These are phyloP conservation scores for Elsinoe batatas DNA, from an alignment of 2,329 filamentous ascomycete species.

Conservation along the genomic window DNA sequence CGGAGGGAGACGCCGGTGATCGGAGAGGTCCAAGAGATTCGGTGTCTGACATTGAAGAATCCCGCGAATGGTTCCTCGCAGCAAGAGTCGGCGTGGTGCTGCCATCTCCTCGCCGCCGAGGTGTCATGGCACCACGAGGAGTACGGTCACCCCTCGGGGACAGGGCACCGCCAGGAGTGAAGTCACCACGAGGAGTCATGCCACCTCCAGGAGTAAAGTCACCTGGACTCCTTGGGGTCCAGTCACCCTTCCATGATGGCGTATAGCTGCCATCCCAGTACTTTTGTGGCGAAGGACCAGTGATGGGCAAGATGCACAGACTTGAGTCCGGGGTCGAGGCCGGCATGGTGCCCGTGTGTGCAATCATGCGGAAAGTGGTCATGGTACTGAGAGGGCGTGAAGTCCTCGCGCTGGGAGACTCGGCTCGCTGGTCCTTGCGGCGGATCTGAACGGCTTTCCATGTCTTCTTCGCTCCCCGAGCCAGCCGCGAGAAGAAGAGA, in stretches of 20 bases:
- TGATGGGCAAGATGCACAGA: slow-evolving; percentile 12
- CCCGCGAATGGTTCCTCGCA: neutral
- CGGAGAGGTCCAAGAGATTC: slow-evolving; percentile 7
- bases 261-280: slow-evolving; percentile 13
- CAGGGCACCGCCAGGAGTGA: neutral
- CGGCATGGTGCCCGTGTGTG: slow-evolving; percentile 11
- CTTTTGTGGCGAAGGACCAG: slow-evolving; percentile 11
- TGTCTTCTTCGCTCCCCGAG: slow-evolving; percentile 3
- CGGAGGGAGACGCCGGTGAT: neutral
- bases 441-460: slow-evolving; percentile 5
- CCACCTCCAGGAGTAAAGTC: slow-evolving; percentile 11
- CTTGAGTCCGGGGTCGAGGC: slow-evolving; percentile 8
- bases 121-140: slow-evolving; percentile 6
- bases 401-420: neutral
- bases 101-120: neutral
- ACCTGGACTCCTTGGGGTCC: slow-evolving; percentile 10
- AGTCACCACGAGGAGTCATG: slow-evolving; percentile 2
- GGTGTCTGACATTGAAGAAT: slow-evolving; percentile 10
- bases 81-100: neutral
- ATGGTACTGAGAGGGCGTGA: slow-evolving; percentile 4
- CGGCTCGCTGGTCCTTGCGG: neutral
- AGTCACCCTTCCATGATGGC: slow-evolving; percentile 10
- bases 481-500: slow-evolving; percentile 6
- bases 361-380: slow-evolving; percentile 11
- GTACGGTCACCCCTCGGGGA: neutral